These are phyloP conservation scores for Aspergillus ruber DNA, from an alignment of 2,329 filamentous ascomycete genomes.

Conservation along the genomic window DNA sequence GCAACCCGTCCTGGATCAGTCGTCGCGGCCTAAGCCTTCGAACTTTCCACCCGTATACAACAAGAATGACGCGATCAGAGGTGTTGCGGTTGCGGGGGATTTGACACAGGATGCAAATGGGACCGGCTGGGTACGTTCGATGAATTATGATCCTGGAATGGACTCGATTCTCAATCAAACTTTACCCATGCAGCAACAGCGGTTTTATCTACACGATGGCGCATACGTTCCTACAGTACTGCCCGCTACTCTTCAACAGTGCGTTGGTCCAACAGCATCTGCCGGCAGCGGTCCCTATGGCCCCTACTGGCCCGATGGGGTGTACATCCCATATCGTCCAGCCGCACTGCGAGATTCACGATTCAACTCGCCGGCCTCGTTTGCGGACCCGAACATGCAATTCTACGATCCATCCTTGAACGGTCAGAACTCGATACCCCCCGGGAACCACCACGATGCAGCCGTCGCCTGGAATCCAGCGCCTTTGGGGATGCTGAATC, in stretches of 20 bases:
- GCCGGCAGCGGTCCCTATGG: slow-evolving; percentile 53
- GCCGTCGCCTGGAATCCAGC: slow-evolving; percentile 28
- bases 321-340: slow-evolving; percentile 54
- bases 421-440: slow-evolving; percentile 19
- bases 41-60: slow-evolving; percentile 34
- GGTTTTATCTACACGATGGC: slow-evolving; percentile 39
- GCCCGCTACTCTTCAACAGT: slow-evolving; percentile 53
- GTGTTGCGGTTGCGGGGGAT: slow-evolving; percentile 22
- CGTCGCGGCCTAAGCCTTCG: slow-evolving; percentile 24
- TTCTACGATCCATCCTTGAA: slow-evolving; percentile 28
- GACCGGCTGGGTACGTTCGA: slow-evolving; percentile 36
- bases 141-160: slow-evolving; percentile 46
- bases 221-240: slow-evolving; percentile 54
- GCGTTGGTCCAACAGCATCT: slow-evolving; percentile 52
- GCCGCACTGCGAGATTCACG: slow-evolving; percentile 51
- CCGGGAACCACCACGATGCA: slow-evolving; percentile 19
- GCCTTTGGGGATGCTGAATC: slow-evolving; percentile 19
- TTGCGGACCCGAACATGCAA: slow-evolving; percentile 17
- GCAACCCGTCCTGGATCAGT: slow-evolving; percentile 21
- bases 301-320: slow-evolving; percentile 60
- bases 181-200: slow-evolving; percentile 38
- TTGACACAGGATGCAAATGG: slow-evolving; percentile 27
- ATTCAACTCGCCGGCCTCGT: slow-evolving; percentile 25
- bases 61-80: slow-evolving; percentile 26
- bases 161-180: slow-evolving; percentile 58